Percentiles rank a stretch among this genome's conserved stretches.
Conservation (phyloP, 345 rosid genomes). For the Eucalyptus erythrocorys region DNA sequence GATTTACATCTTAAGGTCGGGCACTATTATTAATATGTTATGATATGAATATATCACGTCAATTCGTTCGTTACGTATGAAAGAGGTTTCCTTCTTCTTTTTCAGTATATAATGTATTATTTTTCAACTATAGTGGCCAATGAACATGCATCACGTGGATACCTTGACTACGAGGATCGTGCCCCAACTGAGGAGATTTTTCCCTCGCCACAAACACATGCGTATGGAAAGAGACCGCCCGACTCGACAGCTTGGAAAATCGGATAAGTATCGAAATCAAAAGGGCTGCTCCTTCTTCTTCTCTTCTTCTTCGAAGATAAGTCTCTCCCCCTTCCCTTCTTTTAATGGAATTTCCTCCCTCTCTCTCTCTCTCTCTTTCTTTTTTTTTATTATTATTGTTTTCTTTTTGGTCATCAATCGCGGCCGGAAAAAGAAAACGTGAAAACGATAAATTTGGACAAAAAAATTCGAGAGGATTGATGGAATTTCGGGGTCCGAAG, state of each 20-base stretch:
- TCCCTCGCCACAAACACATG: neutral
- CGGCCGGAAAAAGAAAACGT: neutral
- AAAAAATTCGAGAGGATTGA: neutral
- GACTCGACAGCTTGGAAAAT: neutral
- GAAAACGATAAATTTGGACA: neutral
- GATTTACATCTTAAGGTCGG: too few relatives aligned
- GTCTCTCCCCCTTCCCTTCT: neutral
- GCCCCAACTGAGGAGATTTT: neutral
- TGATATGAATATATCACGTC: accelerated
- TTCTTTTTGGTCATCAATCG: neutral
- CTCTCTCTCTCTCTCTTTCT: neutral
- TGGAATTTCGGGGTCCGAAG: neutral
- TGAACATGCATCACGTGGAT: neutral
- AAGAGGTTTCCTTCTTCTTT: accelerated
- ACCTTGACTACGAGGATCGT: neutral
- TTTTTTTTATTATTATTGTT: neutral
- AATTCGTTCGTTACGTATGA: too few relatives aligned
- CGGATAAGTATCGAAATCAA: neutral
- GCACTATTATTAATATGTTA: accelerated
- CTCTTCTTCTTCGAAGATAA: neutral
- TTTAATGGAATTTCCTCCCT: neutral
- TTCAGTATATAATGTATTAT: neutral
- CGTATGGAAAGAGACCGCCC: neutral
- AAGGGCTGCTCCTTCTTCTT: too few relatives aligned
- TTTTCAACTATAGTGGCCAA: neutral